These are phyloP conservation scores for Wickerhamomyces tratensis DNA, from an alignment of 805 yeast genomes.

Conservation along the genomic window DNA sequence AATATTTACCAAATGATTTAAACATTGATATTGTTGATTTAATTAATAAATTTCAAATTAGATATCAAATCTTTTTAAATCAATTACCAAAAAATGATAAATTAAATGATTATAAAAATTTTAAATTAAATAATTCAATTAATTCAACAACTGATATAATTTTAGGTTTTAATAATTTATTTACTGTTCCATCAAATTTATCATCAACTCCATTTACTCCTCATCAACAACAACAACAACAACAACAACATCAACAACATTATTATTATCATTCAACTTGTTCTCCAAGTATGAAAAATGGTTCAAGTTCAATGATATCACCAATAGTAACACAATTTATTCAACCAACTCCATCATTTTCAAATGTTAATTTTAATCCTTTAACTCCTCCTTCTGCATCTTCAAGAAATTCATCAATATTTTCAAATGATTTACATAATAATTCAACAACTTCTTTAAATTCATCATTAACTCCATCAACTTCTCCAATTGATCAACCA, in stretches of 20 bases:
- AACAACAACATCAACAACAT: too few species aligned
- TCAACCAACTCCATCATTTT: neutral
- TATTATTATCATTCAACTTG: too few species aligned
- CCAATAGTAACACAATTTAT: neutral
- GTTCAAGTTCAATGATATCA: neutral
- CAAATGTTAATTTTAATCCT: conserved; percentile 8
- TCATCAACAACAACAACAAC: neutral
- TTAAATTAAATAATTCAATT: neutral
- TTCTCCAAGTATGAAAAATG: too few species aligned
- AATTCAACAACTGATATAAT: neutral
- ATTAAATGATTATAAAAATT: neutral
- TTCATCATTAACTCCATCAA: conserved; percentile 6
- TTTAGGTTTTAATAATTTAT: neutral
- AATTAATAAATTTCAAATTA: neutral
- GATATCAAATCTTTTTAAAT: neutral
- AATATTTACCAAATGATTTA: neutral
- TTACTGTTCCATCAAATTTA: neutral
- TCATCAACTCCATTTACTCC: neutral
- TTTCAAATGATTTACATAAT: conserved; percentile 7
- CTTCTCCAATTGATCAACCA: conserved; percentile 11
- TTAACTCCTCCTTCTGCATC: conserved; percentile 25
- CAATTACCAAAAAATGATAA: neutral
- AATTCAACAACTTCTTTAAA: conserved; percentile 7
- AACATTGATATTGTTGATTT: neutral
- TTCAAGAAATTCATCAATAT: conserved; percentile 15